phyloP scores from a whole-genome alignment of 2,329 filamentous ascomycete genomes.

The Catunica adiposa region DNA sequence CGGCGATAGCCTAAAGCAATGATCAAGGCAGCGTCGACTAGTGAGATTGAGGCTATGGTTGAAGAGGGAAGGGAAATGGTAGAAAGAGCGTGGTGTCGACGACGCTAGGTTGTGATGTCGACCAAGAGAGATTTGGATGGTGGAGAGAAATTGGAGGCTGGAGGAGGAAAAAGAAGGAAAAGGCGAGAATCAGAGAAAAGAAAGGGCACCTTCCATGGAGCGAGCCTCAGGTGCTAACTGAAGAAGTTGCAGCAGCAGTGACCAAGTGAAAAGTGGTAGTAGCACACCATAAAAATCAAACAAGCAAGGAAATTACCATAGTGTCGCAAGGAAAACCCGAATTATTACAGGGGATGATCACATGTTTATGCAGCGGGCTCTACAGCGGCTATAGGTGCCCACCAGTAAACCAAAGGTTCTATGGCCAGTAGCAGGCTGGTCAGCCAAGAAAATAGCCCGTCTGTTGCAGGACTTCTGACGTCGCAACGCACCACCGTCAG shows the following conservation, averaged over 20 bases:
- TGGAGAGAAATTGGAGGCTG: not conserved
- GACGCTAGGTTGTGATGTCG: slow-evolving; percentile 2
- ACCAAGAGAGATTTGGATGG: not conserved
- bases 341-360: not conserved
- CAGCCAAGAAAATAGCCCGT: too few relatives aligned
- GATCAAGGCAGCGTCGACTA: not conserved
- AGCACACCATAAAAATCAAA: too few relatives aligned
- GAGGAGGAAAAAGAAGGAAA: slow-evolving; percentile 5
- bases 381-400: not conserved
- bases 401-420: too few relatives aligned
- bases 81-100: slow-evolving; percentile 4
- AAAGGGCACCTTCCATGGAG: not conserved
- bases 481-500: too few relatives aligned
- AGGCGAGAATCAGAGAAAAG: slow-evolving; percentile 2
- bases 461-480: too few relatives aligned
- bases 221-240: not conserved
- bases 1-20: not conserved
- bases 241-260: not conserved
- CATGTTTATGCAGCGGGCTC: not conserved
- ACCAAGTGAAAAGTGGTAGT: too few relatives aligned
- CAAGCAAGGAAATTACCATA: not conserved
- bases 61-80: not conserved
- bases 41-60: not conserved
- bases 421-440: not conserved
- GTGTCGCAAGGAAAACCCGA: not conserved